phyloP scores from a whole-genome alignment of 2,329 filamentous ascomycete species.

The Fusarium aywerte region DNA sequence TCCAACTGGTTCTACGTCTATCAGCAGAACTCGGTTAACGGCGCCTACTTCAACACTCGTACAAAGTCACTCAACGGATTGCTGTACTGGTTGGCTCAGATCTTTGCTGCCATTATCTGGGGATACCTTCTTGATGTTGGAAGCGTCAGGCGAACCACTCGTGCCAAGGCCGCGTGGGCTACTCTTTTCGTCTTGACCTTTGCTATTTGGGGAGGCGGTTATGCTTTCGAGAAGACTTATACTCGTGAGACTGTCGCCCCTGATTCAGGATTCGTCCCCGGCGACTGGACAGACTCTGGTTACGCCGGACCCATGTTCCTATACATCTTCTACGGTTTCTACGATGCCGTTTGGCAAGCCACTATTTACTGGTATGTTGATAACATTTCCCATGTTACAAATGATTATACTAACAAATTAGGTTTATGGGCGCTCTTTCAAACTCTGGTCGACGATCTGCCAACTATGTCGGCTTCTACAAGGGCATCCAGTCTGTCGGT shows the following conservation, averaged over 20 bases:
- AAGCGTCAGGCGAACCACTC: constrained; percentile 68
- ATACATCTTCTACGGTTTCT: constrained; percentile 91
- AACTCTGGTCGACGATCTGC: constrained; percentile 93
- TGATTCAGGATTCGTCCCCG: constrained; percentile 12
- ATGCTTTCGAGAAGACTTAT: constrained; percentile 70
- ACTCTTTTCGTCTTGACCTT: constrained; percentile 77
- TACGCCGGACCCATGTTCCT: constrained; percentile 86
- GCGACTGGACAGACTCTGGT: constrained; percentile 72
- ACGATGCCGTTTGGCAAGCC: constrained; percentile 91
- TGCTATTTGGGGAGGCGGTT: constrained; percentile 84
- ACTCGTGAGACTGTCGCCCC: constrained; percentile 35
- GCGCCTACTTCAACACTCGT: constrained; percentile 76
- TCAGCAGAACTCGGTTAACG: constrained; percentile 79
- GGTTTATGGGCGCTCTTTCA: constrained; percentile 91
- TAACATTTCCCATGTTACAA: constrained; percentile 47
- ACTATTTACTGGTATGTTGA: constrained; percentile 86
- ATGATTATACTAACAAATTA: constrained; percentile 45
- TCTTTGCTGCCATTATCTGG: constrained; percentile 78
- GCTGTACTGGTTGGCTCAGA: constrained; percentile 78
- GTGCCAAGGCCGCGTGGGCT: constrained; percentile 72
- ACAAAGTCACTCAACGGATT: constrained; percentile 78
- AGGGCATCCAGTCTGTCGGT: constrained; percentile 81
- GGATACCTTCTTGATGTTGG: constrained; percentile 75
- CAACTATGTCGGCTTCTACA: constrained; percentile 93
- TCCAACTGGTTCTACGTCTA: constrained; percentile 89